Conservation (phyloP, 1,284 basidiomycete genomes). For the Ustilago curta region DNA sequence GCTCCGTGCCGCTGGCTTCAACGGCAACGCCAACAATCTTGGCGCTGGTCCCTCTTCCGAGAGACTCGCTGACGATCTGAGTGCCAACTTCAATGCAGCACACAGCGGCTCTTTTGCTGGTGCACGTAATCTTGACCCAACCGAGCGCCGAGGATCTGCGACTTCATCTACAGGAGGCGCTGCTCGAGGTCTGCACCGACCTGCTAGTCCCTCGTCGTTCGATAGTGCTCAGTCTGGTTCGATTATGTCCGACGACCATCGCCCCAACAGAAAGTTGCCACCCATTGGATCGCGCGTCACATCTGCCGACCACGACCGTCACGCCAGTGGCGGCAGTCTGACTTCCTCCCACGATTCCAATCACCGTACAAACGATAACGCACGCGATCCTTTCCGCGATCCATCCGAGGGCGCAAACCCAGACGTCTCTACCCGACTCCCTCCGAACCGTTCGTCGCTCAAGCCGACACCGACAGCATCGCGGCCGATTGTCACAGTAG, state of each 20-base stretch:
- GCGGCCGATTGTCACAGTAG: constrained; percentile 55
- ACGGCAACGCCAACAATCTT: constrained; percentile 22
- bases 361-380: constrained; percentile 3
- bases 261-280: constrained; percentile 33
- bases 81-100: constrained; percentile 21
- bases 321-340: constrained; percentile 15
- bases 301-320: constrained; percentile 11
- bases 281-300: constrained; percentile 44
- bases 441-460: constrained; percentile 20
- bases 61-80: constrained; percentile 31
- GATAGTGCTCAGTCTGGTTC: constrained; percentile 40
- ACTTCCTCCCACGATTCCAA: constrained; percentile 3
- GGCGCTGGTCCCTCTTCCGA: constrained; percentile 49
- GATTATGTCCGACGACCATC: constrained; percentile 32
- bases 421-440: background rate
- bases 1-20: constrained; percentile 16
- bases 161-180: constrained; percentile 14
- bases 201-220: constrained; percentile 30
- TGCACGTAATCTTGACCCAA: background rate
- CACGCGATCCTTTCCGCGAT: constrained; percentile 38
- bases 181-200: constrained; percentile 19
- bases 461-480: constrained; percentile 45
- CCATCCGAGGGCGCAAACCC: constrained; percentile 20
- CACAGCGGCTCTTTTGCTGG: constrained; percentile 3
- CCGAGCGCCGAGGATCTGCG: constrained; percentile 15